Conservation (phyloP, 2,329 filamentous ascomycete species). For the Fusarium pilosicola region DNA sequence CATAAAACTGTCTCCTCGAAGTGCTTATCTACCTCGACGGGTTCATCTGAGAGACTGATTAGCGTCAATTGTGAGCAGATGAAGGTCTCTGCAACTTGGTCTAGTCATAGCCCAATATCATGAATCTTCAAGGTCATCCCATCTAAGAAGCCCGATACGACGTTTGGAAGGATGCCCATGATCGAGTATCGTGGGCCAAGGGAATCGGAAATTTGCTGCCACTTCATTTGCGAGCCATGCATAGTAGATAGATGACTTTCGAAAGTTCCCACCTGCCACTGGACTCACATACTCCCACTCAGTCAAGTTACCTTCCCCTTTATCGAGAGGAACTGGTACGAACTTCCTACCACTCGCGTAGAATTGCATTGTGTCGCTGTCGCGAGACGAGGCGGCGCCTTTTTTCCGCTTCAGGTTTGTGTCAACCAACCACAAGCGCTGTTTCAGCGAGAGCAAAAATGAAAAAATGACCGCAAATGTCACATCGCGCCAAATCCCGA, state of each 20-base stretch:
- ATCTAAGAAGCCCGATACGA: background rate
- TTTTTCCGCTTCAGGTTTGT: background rate
- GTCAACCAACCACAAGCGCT: background rate
- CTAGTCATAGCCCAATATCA: background rate
- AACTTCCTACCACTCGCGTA: background rate
- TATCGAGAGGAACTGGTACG: background rate
- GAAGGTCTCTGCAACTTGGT: background rate
- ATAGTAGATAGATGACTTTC: background rate
- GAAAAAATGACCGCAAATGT: background rate
- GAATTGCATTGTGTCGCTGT: background rate
- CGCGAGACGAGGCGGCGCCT: background rate
- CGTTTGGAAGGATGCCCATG: background rate
- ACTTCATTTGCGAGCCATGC: background rate
- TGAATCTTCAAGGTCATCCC: background rate
- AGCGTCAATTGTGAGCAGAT: background rate
- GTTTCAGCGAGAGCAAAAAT: background rate
- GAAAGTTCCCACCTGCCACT: background rate
- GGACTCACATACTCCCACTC: background rate
- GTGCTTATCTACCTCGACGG: background rate
- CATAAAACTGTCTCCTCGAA: background rate
- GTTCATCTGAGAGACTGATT: too few relatives aligned
- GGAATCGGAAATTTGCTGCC: too few relatives aligned
- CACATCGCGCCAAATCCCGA: background rate
- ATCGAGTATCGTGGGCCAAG: background rate
- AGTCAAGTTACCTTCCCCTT: background rate